A percentile compares a stretch with the other conserved stretches of the same genome.
phyloP scores from a whole-genome alignment of 257 asterid species.

The Haberlea rhodopensis region DNA sequence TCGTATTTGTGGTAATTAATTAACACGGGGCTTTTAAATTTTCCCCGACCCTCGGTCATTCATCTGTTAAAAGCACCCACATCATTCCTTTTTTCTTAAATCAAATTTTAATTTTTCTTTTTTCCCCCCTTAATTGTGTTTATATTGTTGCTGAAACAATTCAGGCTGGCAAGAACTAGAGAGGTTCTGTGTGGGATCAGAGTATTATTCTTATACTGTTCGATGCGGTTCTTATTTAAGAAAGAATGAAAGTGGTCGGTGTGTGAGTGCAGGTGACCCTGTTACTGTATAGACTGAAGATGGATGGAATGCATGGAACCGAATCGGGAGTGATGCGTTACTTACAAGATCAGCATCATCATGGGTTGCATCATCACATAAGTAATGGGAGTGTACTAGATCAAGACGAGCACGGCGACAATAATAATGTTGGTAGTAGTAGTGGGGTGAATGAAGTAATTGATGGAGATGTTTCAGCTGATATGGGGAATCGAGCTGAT shows the following conservation, averaged over 20 bases:
- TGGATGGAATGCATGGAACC: slow-evolving; percentile 49
- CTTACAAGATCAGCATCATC: slow-evolving; percentile 57
- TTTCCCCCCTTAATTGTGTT: background rate
- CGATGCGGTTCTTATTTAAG: background rate
- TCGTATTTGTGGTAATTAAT: slow-evolving; percentile 21
- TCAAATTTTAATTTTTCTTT: background rate
- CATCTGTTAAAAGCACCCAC: background rate
- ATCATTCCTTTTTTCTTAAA: background rate
- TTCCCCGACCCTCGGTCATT: too few species aligned
- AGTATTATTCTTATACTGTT: slow-evolving; percentile 15
- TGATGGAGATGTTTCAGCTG: slow-evolving; percentile 52
- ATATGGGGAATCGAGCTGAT: slow-evolving; percentile 45
- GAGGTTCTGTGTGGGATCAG: background rate
- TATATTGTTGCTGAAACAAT: background rate
- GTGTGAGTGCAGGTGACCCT: too few species aligned
- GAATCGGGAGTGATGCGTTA: slow-evolving; percentile 54
- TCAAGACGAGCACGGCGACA: slow-evolving; percentile 47
- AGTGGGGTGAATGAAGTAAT: slow-evolving; percentile 44
- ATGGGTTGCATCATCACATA: slow-evolving; percentile 46
- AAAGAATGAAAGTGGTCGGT: background rate
- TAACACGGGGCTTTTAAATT: background rate
- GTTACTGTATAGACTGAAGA: slow-evolving; percentile 27
- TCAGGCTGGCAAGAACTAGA: background rate
- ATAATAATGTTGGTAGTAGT: slow-evolving; percentile 36
- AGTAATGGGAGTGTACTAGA: slow-evolving; percentile 40